These are phyloP conservation scores for Chaetomium sp. DNA, from an alignment of 2,329 filamentous ascomycete genomes.

Conservation along the genomic window DNA sequence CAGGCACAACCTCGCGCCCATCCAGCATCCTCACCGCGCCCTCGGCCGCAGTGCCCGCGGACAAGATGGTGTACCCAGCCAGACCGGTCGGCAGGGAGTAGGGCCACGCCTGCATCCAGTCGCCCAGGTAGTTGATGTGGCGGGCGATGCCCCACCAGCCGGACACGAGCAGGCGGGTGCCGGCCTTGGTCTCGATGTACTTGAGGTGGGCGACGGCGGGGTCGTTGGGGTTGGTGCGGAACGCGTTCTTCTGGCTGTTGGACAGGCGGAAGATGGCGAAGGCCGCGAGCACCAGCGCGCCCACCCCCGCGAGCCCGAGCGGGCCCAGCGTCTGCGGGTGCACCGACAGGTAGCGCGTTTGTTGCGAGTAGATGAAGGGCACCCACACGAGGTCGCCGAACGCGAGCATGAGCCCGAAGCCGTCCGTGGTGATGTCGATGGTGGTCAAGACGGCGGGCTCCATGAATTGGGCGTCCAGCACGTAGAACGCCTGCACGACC, in stretches of 20 bases:
- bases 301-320: conserved; percentile 63
- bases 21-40: conserved; percentile 60
- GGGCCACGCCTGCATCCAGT: conserved; percentile 92
- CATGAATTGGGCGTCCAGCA: conserved; percentile 83
- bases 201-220: conserved; percentile 76
- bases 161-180: conserved; percentile 77
- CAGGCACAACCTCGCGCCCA: conserved; percentile 68
- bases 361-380: conserved; percentile 83
- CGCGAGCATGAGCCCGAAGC: conserved; percentile 91
- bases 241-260: conserved; percentile 93
- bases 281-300: conserved; percentile 69
- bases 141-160: conserved; percentile 94
- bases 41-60: conserved; percentile 53
- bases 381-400: conserved; percentile 95
- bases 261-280: conserved; percentile 91
- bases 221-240: conserved; percentile 84
- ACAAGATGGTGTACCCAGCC: conserved; percentile 75
- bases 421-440: conserved; percentile 91
- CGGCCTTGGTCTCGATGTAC: conserved; percentile 81
- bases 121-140: conserved; percentile 94
- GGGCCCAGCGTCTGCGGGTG: conserved; percentile 80
- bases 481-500: conserved; percentile 76
- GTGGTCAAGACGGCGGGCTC: conserved; percentile 88
- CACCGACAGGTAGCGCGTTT: conserved; percentile 80
- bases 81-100: conserved; percentile 85